Evolutionary conservation across 176 grass and related monocot species (phyloP), one percentile per base, ranked within the genome.

Genomic region (Neostapfia colusana): DNA sequence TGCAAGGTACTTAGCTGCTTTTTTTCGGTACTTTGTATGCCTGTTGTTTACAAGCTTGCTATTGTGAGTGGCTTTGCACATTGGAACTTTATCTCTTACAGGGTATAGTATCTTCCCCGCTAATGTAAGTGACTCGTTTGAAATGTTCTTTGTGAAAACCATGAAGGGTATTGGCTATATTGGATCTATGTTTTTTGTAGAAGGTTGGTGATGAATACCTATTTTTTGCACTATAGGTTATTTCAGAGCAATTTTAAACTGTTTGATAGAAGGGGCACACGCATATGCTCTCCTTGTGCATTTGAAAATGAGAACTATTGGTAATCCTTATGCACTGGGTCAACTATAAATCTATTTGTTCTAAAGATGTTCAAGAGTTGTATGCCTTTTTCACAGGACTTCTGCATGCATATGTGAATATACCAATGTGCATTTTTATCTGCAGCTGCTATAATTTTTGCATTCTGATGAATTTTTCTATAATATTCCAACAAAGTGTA

Each of bases 131-230:
- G 31, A 31, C 31, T 31, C 31, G 3, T 55, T 31, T 68, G 26
- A n/a, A 66, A 50, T 20, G 10, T n/a, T n/a, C n/a, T n/a, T n/a
- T 77, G 27, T 72, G 65, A 59, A 44, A 71, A 60, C 31, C 11
- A 56, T 45, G 45, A 28, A 50, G 6, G 49, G 50, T 48, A n/a
- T 1, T 38, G 20, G 6, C 58, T 24, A 2, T 38, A 4, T 13
- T 0, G 11, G 6, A 62, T 11, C 36, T 70, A 4, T 76, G 18
- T 48, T 34, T 27, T 0, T 31, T 31, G 31, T 31, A 3, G 31
- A 31, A 31, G 3, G 31, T 31, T 31, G 31, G 3, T 31, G 31
- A 31, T 31, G 2, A 31, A 31, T 31, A 31, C 31, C 31, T 31
- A 31, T 31, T 31, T 3, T 31, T 31, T 31, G 31, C 3, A 2